Conservation (phyloP, 2,329 filamentous ascomycete species). For the Pestalotiopsis sp. region DNA sequence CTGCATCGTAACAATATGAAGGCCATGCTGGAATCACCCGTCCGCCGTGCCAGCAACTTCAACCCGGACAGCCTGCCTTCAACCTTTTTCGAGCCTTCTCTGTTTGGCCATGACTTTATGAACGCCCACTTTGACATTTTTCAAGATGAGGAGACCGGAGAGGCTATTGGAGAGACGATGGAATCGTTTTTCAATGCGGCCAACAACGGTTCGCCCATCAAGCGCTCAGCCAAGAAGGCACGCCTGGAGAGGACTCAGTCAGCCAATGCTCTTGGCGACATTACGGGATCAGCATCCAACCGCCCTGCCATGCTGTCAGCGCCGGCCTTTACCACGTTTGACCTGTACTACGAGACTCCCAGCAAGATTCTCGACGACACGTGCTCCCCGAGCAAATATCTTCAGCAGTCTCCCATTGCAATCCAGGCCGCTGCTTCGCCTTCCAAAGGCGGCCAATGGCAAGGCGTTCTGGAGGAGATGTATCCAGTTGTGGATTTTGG, state of each 20-base stretch:
- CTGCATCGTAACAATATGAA: slow-evolving; percentile 84
- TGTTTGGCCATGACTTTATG: slow-evolving; percentile 54
- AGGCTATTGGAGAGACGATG: slow-evolving; percentile 15
- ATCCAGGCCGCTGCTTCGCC: slow-evolving; percentile 35
- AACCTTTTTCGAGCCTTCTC: slow-evolving; percentile 55
- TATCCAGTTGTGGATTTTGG: slow-evolving; percentile 58
- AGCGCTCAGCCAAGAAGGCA: slow-evolving; percentile 61
- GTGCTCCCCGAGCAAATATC: slow-evolving; percentile 57
- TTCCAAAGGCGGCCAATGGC: slow-evolving; percentile 44
- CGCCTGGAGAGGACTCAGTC: slow-evolving; percentile 67
- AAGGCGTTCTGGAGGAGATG: slow-evolving; percentile 47
- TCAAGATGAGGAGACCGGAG: slow-evolving; percentile 39
- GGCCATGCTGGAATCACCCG: slow-evolving; percentile 72
- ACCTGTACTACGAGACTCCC: slow-evolving; percentile 52
- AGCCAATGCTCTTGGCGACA: slow-evolving; percentile 61
- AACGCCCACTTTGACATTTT: slow-evolving; percentile 66
- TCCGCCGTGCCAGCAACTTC: slow-evolving; percentile 48
- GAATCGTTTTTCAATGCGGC: slow-evolving; percentile 43
- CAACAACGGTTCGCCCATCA: slow-evolving; percentile 66
- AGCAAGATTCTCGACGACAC: slow-evolving; percentile 59
- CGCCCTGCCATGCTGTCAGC: slow-evolving; percentile 53
- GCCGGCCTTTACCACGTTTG: slow-evolving; percentile 31
- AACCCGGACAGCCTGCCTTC: slow-evolving; percentile 69
- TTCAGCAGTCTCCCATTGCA: slow-evolving; percentile 40
- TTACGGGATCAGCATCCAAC: slow-evolving; percentile 55